These are phyloP conservation scores for Lanmaoa rubissima DNA, from an alignment of 768 basidiomycete species.

Conservation along the genomic window DNA sequence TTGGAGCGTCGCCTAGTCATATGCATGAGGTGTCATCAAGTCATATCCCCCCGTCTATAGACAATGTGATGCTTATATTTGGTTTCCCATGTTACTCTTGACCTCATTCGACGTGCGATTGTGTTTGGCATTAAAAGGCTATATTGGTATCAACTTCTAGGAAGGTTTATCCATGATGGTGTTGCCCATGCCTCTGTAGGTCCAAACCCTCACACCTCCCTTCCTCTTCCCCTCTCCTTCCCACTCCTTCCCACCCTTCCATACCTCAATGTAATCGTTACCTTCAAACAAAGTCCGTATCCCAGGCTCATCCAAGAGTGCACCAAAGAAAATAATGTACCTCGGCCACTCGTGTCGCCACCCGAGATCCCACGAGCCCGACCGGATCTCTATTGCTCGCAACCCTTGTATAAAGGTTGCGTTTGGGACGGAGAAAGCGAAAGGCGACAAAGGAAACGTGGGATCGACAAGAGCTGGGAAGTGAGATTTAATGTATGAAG, in stretches of 20 bases:
- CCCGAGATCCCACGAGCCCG: slow-evolving; percentile 24
- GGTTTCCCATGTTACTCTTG: not conserved
- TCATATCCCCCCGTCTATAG: slow-evolving; percentile 1
- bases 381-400: slow-evolving; percentile 29
- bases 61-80: slow-evolving; percentile 5
- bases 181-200: slow-evolving; percentile 11
- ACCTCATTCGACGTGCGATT: not conserved
- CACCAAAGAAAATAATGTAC: slow-evolving; percentile 81
- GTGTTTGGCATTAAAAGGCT: not conserved
- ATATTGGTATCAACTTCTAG: not conserved
- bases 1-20: not conserved
- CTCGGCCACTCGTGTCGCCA: slow-evolving; percentile 82
- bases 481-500: slow-evolving; percentile 57
- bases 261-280: slow-evolving; percentile 63
- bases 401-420: slow-evolving; percentile 24
- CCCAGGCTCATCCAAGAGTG: slow-evolving; percentile 55
- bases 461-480: slow-evolving; percentile 67
- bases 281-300: slow-evolving; percentile 46
- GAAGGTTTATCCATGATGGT: not conserved
- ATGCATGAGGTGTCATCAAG: not conserved
- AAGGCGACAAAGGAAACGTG: slow-evolving; percentile 61
- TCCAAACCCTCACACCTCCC: slow-evolving; percentile 75
- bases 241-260: slow-evolving; percentile 72
- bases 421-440: slow-evolving; percentile 52
- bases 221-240: slow-evolving; percentile 58